A percentile compares a stretch with the other conserved stretches of the same genome.
phyloP scores from a whole-genome alignment of 2,329 filamentous ascomycete species.

The Arthrobotrys conoides region DNA sequence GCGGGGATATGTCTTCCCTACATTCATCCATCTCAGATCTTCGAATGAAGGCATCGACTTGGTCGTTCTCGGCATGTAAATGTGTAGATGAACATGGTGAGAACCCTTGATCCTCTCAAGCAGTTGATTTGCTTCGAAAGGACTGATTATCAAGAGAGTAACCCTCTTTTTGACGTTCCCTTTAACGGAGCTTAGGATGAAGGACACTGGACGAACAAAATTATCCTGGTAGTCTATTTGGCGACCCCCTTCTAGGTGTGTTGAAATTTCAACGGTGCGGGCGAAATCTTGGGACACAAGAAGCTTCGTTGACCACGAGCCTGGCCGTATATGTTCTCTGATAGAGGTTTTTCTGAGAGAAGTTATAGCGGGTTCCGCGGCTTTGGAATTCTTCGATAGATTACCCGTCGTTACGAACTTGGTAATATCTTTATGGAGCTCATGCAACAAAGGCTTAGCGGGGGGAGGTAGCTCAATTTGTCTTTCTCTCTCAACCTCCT shows the following conservation, averaged over 20 bases:
- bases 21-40: slow-evolving; percentile 65
- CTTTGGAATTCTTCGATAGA: slow-evolving; percentile 60
- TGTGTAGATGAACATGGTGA: slow-evolving; percentile 68
- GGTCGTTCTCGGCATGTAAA: slow-evolving; percentile 71
- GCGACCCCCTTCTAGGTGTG: slow-evolving; percentile 23
- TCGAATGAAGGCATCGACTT: slow-evolving; percentile 68
- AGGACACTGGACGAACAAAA: slow-evolving; percentile 70
- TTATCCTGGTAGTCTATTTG: slow-evolving; percentile 66
- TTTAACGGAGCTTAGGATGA: slow-evolving; percentile 57
- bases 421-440: slow-evolving; percentile 66
- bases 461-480: slow-evolving; percentile 71
- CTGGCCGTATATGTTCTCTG: slow-evolving; percentile 61
- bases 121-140: slow-evolving; percentile 74
- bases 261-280: slow-evolving; percentile 67
- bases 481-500: slow-evolving; percentile 75
- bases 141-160: slow-evolving; percentile 71
- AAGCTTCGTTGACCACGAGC: slow-evolving; percentile 67
- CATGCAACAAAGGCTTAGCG: slow-evolving; percentile 66
- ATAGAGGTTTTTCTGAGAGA: slow-evolving; percentile 41
- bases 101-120: slow-evolving; percentile 67
- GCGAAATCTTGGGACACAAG: slow-evolving; percentile 72
- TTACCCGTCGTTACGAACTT: slow-evolving; percentile 61
- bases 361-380: slow-evolving; percentile 24
- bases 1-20: slow-evolving; percentile 21
- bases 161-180: slow-evolving; percentile 16